Conservation (phyloP, 768 basidiomycete genomes). For the Lentinula raphanica region DNA sequence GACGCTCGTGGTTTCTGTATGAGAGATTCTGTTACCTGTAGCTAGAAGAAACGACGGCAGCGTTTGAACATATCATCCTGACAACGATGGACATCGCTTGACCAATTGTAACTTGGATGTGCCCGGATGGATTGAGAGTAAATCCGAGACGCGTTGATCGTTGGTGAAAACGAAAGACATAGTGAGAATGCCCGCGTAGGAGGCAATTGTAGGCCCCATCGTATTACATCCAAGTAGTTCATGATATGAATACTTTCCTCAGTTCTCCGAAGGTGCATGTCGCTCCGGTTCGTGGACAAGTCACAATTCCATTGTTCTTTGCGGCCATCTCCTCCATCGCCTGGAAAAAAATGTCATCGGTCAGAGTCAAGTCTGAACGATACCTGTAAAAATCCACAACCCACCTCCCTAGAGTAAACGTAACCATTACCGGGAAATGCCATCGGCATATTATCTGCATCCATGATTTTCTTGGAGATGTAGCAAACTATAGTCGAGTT, state of each 20-base stretch:
- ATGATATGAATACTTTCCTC: constrained; percentile 90
- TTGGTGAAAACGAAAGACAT: too few relatives aligned
- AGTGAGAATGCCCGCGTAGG: too few relatives aligned
- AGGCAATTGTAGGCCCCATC: too few relatives aligned
- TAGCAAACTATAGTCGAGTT: constrained; percentile 95
- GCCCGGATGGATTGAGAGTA: too few relatives aligned
- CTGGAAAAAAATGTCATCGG: constrained; percentile 37
- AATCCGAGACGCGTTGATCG: background rate
- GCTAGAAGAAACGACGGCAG: background rate
- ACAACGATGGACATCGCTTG: background rate
- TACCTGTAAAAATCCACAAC: constrained; percentile 17
- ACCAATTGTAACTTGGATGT: background rate
- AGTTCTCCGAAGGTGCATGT: constrained; percentile 61
- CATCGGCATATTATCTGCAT: constrained; percentile 90
- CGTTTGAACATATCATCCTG: background rate
- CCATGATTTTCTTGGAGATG: constrained; percentile 90
- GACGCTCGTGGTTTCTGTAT: background rate
- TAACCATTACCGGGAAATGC: constrained; percentile 78
- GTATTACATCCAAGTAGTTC: constrained; percentile 12
- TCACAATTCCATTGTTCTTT: constrained; percentile 73
- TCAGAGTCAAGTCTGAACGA: constrained; percentile 11
- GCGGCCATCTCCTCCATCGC: constrained; percentile 85
- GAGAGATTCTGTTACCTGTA: too few relatives aligned
- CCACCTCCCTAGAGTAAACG: constrained; percentile 90
- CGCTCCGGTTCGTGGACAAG: constrained; percentile 71